Conservation (phyloP, 768 basidiomycete genomes). For the Mycena chlorophos region DNA sequence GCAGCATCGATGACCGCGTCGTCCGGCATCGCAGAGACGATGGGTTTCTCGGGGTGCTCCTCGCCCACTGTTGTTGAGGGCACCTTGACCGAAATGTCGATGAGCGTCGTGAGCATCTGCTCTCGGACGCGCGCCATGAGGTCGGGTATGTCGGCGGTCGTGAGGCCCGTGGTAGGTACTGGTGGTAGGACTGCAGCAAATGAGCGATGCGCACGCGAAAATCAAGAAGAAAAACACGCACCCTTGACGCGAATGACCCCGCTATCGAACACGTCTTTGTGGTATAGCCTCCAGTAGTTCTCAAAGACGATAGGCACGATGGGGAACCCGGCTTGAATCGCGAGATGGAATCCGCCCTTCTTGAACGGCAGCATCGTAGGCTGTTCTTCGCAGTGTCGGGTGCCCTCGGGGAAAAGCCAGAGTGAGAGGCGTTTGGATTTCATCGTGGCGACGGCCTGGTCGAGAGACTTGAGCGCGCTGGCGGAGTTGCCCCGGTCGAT, state of each 20-base stretch:
- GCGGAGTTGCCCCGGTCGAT: conserved; percentile 82
- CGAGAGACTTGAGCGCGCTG: conserved; percentile 72
- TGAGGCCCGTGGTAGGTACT: conserved; percentile 71
- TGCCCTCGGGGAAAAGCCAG: conserved; percentile 98
- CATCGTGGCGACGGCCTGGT: conserved; percentile 77
- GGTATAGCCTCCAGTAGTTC: conserved; percentile 90
- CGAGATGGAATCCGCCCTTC: conserved; percentile 97
- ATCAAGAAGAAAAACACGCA: conserved; percentile 35
- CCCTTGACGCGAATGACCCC: conserved; percentile 84
- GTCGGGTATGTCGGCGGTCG: conserved; percentile 64
- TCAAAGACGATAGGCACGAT: conserved; percentile 90
- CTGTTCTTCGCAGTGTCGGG: conserved; percentile 67
- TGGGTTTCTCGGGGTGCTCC: conserved; percentile 13
- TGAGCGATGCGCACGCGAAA: background rate
- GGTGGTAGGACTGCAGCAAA: conserved; percentile 79
- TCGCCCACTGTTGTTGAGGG: conserved; percentile 29
- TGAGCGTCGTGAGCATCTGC: conserved; percentile 76
- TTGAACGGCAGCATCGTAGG: conserved; percentile 85
- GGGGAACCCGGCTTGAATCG: conserved; percentile 86
- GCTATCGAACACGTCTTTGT: conserved; percentile 68
- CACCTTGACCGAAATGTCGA: conserved; percentile 69
- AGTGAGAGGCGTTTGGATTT: conserved; percentile 68
- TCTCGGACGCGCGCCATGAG: conserved; percentile 69
- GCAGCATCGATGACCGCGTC: conserved; percentile 15
- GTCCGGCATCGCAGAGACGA: conserved; percentile 9